Base-by-base conservation (phyloP, 1,284 basidiomycete species). In the Ustilago shanxiensis region DNA sequence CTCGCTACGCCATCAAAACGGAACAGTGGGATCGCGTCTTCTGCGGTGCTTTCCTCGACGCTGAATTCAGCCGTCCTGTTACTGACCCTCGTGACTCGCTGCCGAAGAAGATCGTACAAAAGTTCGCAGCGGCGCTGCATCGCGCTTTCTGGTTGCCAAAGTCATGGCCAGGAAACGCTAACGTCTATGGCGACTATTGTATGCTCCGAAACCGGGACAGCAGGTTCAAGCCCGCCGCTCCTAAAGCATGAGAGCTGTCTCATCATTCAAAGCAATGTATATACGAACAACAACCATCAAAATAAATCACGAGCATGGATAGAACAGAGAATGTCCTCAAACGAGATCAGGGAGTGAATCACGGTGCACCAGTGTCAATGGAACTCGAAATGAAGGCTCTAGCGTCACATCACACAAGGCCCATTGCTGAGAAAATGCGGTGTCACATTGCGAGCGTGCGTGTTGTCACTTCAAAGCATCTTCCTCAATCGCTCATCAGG, bases 41-140 rank as follows among this genome's bases (percentile, higher is more conserved):
- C 14, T 86, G 83, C 55, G 22, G 33, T 0, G 69, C 73, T 2
- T 83, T 86, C 59, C 63, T 86, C n/a, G 84, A 86, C 50, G 71
- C 78, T 0, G 77, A 77, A 6, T 73, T 62, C 29, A 77, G 74
- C 53, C 66, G 78, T 7, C 59, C 61, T 2, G 77, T 61, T 3
- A 53, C 68, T 0, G 65, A 68, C 9, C 53, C 56, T 14, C 28
- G 49, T 16, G 58, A 71, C 26, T 52, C 49, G 22, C 16, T 37
- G 26, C 11, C 54, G 18, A 66, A n/a, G 45, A 55, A 28, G 37
- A 3, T 50, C 16, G 60, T 9, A 8, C 51, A 24, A 13, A 63
- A 58, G 49, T 35, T 76, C 1, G 39, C 39, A 1, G 75, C 72
- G 3, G 73, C 74, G 5, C 6, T 83, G 18, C 80, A 81, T 31